These are phyloP conservation scores for Chlorella sp. DNA, from an alignment of 139 green algal genomes.

Conservation along the genomic window DNA sequence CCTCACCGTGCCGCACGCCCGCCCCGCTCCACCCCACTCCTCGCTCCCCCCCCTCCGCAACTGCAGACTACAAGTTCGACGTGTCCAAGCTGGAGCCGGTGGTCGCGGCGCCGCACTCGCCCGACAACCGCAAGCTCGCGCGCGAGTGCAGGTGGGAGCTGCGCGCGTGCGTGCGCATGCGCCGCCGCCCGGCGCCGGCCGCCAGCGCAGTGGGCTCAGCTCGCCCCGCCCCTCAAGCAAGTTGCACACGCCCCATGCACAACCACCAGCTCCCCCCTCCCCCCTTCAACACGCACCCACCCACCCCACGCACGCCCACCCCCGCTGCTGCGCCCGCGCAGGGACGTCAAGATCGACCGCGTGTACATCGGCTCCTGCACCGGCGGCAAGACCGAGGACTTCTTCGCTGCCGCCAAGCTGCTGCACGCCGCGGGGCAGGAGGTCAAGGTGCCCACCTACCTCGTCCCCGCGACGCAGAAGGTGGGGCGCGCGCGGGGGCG, in stretches of 20 bases:
- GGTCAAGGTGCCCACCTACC: conserved; percentile 95
- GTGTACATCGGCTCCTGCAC: conserved; percentile 93
- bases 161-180: too few relatives aligned
- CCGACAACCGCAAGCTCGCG: conserved; percentile 93
- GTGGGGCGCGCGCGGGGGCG: conserved; percentile 25
- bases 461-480: conserved; percentile 96
- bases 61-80: conserved; percentile 75
- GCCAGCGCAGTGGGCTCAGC: too few relatives aligned
- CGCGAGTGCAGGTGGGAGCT: conserved; percentile 87
- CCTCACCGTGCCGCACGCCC: background rate
- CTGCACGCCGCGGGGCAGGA: conserved; percentile 77
- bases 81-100: conserved; percentile 93
- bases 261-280: conserved; percentile 8
- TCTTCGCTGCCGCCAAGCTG: conserved; percentile 87
- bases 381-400: conserved; percentile 97
- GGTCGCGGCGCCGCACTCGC: conserved; percentile 93
- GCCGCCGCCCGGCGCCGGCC: too few relatives aligned
- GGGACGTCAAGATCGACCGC: conserved; percentile 97
- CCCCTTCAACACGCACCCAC: conserved; percentile 5
- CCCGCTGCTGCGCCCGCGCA: conserved; percentile 86
- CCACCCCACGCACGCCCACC: conserved; percentile 96
- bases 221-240: too few relatives aligned
- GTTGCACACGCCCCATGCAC: too few relatives aligned
- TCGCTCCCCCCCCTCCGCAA: background rate
- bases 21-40: background rate